Conservation (phyloP, 768 basidiomycete genomes). For the Rossbeevera mucosa region DNA sequence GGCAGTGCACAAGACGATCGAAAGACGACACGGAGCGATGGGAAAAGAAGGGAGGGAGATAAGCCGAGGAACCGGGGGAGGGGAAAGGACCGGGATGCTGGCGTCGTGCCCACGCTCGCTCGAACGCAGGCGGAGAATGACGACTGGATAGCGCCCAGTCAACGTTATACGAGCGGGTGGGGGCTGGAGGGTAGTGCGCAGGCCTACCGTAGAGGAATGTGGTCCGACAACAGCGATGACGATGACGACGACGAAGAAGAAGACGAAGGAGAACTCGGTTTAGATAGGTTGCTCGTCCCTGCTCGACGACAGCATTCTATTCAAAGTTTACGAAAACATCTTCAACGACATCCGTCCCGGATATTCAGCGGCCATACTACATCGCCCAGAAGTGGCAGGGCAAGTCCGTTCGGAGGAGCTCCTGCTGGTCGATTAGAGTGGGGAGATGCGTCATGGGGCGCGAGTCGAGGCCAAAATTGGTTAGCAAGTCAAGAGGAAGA, state of each 20-base stretch:
- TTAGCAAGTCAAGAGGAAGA: slow-evolving; percentile 25
- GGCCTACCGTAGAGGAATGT: slow-evolving; percentile 12
- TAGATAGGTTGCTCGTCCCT: slow-evolving; percentile 64
- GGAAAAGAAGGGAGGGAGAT: slow-evolving; percentile 24
- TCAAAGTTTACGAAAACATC: slow-evolving; percentile 62
- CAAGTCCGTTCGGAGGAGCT: slow-evolving; percentile 15
- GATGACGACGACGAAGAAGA: slow-evolving; percentile 36
- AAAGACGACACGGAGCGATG: slow-evolving; percentile 9
- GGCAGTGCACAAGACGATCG: slow-evolving; percentile 21
- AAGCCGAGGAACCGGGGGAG: slow-evolving; percentile 19
- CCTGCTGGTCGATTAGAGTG: slow-evolving; percentile 8
- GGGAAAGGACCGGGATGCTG: slow-evolving; percentile 29
- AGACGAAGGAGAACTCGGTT: slow-evolving; percentile 56
- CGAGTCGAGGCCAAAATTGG: slow-evolving; percentile 24
- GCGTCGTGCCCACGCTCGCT: slow-evolving; percentile 57
- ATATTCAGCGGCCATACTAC: slow-evolving; percentile 11
- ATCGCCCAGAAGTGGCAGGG: slow-evolving; percentile 16
- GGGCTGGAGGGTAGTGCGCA: slow-evolving; percentile 22
- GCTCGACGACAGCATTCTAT: slow-evolving; percentile 73
- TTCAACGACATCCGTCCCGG: slow-evolving; percentile 31
- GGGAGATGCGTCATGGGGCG: slow-evolving; percentile 21
- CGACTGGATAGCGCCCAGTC: slow-evolving; percentile 39
- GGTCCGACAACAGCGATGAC: slow-evolving; percentile 27
- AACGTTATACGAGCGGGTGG: slow-evolving; percentile 32
- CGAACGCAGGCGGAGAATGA: slow-evolving; percentile 58